phyloP scores from a whole-genome alignment of 495 filamentous ascomycete species.

The Penicillium steckii region DNA sequence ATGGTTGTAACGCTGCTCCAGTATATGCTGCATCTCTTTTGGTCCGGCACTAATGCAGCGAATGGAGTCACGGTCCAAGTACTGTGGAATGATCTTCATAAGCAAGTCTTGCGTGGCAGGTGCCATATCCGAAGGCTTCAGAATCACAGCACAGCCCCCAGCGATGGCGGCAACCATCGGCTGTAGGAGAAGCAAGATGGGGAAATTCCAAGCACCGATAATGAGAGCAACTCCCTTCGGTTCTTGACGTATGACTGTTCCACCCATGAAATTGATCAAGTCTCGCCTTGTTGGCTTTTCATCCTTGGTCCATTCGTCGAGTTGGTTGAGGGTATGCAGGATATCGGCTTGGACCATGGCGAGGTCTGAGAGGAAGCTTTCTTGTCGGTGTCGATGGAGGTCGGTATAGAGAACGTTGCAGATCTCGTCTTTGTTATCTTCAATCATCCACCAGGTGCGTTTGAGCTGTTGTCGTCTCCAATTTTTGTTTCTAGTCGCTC shows the following conservation, averaged over 20 bases:
- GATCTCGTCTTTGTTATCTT: constrained; percentile 66
- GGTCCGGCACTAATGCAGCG: constrained; percentile 72
- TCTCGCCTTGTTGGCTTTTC: constrained; percentile 62
- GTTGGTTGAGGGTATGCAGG: constrained; percentile 64
- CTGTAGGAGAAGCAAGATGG: constrained; percentile 66
- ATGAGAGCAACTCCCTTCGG: constrained; percentile 77
- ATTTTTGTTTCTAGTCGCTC: constrained; percentile 35
- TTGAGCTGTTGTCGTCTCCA: constrained; percentile 50
- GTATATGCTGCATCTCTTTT: constrained; percentile 68
- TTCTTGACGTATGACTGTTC: constrained; percentile 75
- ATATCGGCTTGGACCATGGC: constrained; percentile 68
- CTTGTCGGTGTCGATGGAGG: constrained; percentile 65
- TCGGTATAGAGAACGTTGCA: constrained; percentile 67
- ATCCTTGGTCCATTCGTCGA: constrained; percentile 73
- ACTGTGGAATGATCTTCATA: constrained; percentile 66
- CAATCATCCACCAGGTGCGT: constrained; percentile 52
- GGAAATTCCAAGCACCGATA: constrained; percentile 90
- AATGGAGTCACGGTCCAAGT: constrained; percentile 67
- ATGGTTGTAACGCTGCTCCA: constrained; percentile 86
- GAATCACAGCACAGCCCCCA: constrained; percentile 75
- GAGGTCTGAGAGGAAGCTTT: constrained; percentile 64
- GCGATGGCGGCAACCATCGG: constrained; percentile 83
- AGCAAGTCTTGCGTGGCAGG: constrained; percentile 67
- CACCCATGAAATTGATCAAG: constrained; percentile 55
- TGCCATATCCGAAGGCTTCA: constrained; percentile 82